A percentile compares a stretch with the other conserved stretches of the same genome.
These are phyloP conservation scores for Kalaharituber pfeilii DNA, from an alignment of 2,329 filamentous ascomycete species.

Conservation along the genomic window DNA sequence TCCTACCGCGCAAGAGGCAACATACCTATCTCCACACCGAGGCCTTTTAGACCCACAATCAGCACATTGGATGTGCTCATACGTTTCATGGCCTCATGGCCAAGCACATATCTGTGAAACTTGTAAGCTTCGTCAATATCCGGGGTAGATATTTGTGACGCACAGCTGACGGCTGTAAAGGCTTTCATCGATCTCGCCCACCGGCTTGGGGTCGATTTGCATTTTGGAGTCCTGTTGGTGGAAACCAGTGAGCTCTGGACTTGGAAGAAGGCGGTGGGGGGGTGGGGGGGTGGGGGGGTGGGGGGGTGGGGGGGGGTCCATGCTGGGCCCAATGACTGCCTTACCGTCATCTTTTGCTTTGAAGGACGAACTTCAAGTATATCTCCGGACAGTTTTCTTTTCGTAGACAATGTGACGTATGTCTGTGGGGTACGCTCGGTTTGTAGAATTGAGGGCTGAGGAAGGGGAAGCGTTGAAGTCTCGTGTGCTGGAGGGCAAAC, in stretches of 20 bases:
- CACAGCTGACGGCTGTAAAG: conserved; percentile 60
- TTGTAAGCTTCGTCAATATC: background rate
- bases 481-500: background rate
- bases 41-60: conserved; percentile 74
- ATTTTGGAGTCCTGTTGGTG: conserved; percentile 18
- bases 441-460: background rate
- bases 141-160: conserved; percentile 32
- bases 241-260: background rate
- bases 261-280: too few species aligned
- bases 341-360: conserved; percentile 1
- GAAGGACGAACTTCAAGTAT: background rate
- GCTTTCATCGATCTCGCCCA: conserved; percentile 44
- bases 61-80: conserved; percentile 95
- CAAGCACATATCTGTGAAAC: conserved; percentile 41
- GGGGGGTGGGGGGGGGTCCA: too few species aligned
- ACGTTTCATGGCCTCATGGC: conserved; percentile 86
- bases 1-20: conserved; percentile 3
- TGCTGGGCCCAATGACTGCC: background rate
- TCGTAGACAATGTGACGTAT: background rate
- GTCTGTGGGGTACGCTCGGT: background rate
- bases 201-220: conserved; percentile 19
- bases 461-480: background rate
- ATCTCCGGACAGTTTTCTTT: background rate
- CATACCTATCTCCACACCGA: conserved; percentile 74
- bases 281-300: too few species aligned